Conservation (phyloP, 192 early-diverging fungal species). For the Backusella macrospora region DNA sequence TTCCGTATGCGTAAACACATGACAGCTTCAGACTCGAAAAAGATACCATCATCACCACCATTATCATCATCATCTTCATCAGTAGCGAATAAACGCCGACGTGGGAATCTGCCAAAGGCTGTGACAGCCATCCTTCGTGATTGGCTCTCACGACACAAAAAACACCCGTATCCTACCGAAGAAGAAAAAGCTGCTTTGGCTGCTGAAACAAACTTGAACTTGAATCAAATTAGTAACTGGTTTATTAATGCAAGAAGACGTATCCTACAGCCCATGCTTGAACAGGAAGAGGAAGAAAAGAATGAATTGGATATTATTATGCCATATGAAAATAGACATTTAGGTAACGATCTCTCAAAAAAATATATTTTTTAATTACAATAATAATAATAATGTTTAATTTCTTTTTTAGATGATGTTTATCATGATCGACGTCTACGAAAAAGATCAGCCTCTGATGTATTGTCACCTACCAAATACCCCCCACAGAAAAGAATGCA, state of each 20-base stretch:
- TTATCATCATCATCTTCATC: constrained; percentile 6
- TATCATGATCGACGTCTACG: constrained; percentile 10
- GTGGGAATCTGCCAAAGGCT: constrained; percentile 44
- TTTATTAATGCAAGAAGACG: constrained; percentile 59
- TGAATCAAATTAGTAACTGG: constrained; percentile 61
- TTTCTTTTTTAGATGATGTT: constrained; percentile 12
- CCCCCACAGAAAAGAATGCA: constrained; percentile 15
- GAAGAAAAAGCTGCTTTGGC: constrained; percentile 48
- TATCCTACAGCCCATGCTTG: constrained; percentile 55
- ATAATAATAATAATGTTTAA: no score
- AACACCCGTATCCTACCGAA: constrained; percentile 58
- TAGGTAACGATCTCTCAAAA: neutral
- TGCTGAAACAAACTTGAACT: constrained; percentile 47
- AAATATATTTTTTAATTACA: neutral
- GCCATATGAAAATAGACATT: constrained; percentile 17
- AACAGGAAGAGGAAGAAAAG: constrained; percentile 29
- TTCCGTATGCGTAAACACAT: neutral
- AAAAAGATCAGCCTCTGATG: constrained; percentile 17
- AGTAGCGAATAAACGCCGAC: constrained; percentile 30
- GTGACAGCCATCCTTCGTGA: constrained; percentile 45
- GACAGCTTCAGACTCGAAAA: constrained; percentile 17
- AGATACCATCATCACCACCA: neutral
- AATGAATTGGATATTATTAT: constrained; percentile 27
- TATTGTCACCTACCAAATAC: constrained; percentile 1
- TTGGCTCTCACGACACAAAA: constrained; percentile 50